Percentiles rank a stretch among this genome's conserved stretches.
Evolutionary conservation across 257 asterid species (phyloP).

Genomic region (Lycium ferocissimum): DNA sequence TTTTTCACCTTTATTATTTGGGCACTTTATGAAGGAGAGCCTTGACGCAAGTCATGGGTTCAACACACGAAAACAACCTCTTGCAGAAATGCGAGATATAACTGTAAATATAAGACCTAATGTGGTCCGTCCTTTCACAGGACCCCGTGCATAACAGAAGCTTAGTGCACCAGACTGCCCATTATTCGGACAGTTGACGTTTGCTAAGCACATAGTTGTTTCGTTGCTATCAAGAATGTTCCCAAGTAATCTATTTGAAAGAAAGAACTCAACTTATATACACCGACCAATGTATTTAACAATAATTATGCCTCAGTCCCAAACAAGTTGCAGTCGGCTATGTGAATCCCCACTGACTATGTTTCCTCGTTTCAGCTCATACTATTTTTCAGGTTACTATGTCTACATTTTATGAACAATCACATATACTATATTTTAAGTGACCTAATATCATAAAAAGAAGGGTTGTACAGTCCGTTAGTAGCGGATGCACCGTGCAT

Average conservation of each 20-base stretch:
- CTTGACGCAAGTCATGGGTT: not conserved
- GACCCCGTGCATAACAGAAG: not conserved
- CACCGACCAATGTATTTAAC: not conserved
- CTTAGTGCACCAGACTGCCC: not conserved
- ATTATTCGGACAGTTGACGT: not conserved
- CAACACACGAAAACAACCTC: not conserved
- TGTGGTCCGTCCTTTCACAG: not conserved
- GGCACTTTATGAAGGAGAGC: not conserved
- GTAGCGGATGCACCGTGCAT: too few relatives aligned
- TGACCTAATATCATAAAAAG: too few relatives aligned
- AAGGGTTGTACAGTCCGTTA: too few relatives aligned
- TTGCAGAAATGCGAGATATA: not conserved
- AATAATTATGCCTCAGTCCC: too few relatives aligned
- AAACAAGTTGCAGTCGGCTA: too few relatives aligned
- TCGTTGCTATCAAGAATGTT: not conserved
- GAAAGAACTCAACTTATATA: not conserved
- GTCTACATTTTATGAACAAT: conserved; percentile 10
- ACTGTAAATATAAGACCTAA: not conserved
- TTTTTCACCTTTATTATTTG: not conserved
- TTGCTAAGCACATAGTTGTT: not conserved
- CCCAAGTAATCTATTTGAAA: not conserved
- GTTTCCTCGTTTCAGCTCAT: too few relatives aligned
- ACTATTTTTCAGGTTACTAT: not conserved
- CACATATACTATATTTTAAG: not conserved
- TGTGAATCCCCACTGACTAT: too few relatives aligned